Base-by-base conservation (phyloP, 495 filamentous ascomycete genomes). In the Penicillium antarcticum region DNA sequence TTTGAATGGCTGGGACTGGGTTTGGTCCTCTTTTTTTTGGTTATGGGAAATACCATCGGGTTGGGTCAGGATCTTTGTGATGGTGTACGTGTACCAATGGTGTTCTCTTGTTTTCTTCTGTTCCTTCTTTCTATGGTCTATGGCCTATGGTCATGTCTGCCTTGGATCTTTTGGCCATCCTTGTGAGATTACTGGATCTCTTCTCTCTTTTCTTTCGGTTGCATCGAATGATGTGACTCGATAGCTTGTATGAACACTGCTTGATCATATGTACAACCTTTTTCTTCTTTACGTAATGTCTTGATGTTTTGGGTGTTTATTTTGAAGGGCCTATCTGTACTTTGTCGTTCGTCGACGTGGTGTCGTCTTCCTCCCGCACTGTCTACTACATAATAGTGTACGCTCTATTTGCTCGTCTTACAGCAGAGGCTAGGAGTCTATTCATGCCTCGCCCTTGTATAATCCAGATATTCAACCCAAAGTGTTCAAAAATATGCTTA, bases 41-140 rank as follows among this genome's bases (percentile, higher is more conserved):
- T 60, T 63, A 62, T 47, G 62, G 60, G 62, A 66, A 65, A 71
- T 67, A 68, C 62, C 64, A 61, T 54, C 37, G 39, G 56, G 50
- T 56, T 61, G 54, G 62, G 55, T 48, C 39, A 56, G 43, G 60
- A 57, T 48, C 54, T 43, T 42, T 52, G 46, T 36, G 36, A 39
- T 29, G 26, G 26, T 29, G 26, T 29, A 52, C 41, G 38, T 54
- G 34, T 38, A 42, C 23, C 40, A 42, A 44, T 38, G 37, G 23
- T 24, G 23, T 41, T 49, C 13, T 51, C 7, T 36, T 51, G 18
- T n/a, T 51, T 24, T 11, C n/a, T 51, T 49, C 21, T 23, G 2
- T 2, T 23, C 5, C 5, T 23, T 23, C 21, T 23, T 23, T 23
- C 5, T 23, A 3, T 23, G 2, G 2, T 23, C 21, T 23, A 23